Conservation (phyloP, 495 filamentous ascomycete genomes). For the Hypomontagnella monticulosa region DNA sequence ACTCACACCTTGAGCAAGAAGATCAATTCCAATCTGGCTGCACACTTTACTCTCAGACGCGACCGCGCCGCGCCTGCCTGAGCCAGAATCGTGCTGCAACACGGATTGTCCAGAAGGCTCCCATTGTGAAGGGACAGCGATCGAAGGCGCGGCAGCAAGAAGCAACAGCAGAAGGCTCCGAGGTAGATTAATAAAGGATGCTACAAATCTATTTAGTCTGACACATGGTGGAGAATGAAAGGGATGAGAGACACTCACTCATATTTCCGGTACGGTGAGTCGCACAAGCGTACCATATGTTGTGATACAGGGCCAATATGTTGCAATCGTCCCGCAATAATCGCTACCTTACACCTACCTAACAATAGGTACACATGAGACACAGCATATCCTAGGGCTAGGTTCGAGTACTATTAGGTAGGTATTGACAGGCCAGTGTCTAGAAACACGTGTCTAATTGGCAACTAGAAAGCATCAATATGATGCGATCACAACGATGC, state of each 20-base stretch:
- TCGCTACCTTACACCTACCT: neutral
- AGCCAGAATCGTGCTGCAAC: slow-evolving; percentile 22
- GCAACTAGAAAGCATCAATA: neutral
- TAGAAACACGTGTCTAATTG: neutral
- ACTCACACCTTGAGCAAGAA: slow-evolving; percentile 68
- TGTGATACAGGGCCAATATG: slow-evolving; percentile 18
- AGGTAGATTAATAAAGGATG: slow-evolving; percentile 18
- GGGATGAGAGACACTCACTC: slow-evolving; percentile 21
- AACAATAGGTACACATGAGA: slow-evolving; percentile 10
- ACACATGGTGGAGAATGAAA: neutral
- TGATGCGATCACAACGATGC: neutral
- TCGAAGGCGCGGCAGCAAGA: slow-evolving; percentile 14
- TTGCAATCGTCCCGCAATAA: slow-evolving; percentile 5
- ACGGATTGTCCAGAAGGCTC: slow-evolving; percentile 30
- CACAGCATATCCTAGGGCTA: slow-evolving; percentile 8
- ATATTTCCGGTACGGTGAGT: slow-evolving; percentile 16
- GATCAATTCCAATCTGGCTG: slow-evolving; percentile 76
- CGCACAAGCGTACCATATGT: slow-evolving; percentile 14
- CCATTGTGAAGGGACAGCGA: slow-evolving; percentile 26
- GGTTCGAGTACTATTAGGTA: neutral
- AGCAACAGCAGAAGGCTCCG: slow-evolving; percentile 37
- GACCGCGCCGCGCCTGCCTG: slow-evolving; percentile 70
- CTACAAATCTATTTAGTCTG: slow-evolving; percentile 9
- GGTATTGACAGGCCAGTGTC: too few species aligned
- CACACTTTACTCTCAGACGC: slow-evolving; percentile 81